These are phyloP conservation scores for Macrocybe gigantea DNA, from an alignment of 768 basidiomycete species.

Conservation along the genomic window DNA sequence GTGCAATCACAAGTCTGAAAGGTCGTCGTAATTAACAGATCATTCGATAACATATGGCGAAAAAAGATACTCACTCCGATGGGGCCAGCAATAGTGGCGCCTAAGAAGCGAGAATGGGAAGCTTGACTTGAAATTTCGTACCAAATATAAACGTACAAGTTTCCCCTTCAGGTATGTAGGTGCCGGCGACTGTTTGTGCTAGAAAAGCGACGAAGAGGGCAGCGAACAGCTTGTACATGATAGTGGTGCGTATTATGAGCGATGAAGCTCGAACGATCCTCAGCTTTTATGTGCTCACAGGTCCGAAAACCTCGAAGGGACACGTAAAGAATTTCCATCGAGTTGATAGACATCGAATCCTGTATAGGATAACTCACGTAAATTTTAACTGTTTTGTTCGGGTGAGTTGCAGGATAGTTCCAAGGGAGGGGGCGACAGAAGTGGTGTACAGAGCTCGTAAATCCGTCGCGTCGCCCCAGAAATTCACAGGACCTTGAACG, in stretches of 20 bases:
- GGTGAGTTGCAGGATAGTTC: background rate
- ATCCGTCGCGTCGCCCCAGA: too few species aligned
- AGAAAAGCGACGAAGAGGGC: conserved; percentile 2
- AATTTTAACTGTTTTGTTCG: background rate
- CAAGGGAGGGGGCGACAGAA: too few species aligned
- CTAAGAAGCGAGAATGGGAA: background rate
- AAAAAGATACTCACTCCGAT: background rate
- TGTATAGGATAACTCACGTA: background rate
- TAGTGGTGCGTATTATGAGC: background rate
- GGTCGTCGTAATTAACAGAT: too few species aligned
- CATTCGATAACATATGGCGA: background rate
- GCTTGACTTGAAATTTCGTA: background rate
- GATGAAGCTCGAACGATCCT: background rate
- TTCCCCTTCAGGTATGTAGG: conserved; percentile 3
- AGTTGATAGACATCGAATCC: background rate
- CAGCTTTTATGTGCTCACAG: background rate
- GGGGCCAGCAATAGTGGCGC: background rate
- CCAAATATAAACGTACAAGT: background rate
- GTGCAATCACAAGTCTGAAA: background rate
- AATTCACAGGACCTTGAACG: too few species aligned
- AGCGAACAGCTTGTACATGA: conserved; percentile 3
- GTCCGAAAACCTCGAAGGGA: background rate
- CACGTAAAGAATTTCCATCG: background rate
- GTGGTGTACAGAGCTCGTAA: too few species aligned
- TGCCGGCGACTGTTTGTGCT: background rate